Conservation (phyloP, 2,329 filamentous ascomycete species). For the Torrubiella hemipterigena region DNA sequence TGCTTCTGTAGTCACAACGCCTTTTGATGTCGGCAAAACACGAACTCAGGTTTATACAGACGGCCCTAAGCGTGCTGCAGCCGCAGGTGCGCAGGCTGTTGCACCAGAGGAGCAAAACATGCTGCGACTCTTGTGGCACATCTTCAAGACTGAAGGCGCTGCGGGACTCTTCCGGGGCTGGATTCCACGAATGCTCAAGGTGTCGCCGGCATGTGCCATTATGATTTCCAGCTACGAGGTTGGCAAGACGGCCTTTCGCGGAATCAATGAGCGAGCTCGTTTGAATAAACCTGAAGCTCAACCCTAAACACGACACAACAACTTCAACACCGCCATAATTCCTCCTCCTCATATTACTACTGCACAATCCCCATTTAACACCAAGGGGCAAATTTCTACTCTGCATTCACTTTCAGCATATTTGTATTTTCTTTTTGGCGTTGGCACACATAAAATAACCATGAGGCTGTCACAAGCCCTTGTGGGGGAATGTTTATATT, state of each 20-base stretch:
- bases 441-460: too few relatives aligned
- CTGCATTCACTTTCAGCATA: too few relatives aligned
- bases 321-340: too few relatives aligned
- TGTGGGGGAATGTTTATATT: too few relatives aligned
- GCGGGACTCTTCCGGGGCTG: conserved; percentile 81
- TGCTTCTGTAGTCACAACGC: conserved; percentile 80
- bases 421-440: too few relatives aligned
- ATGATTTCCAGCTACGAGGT: conserved; percentile 99
- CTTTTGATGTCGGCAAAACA: conserved; percentile 97
- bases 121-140: conserved; percentile 76
- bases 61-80: conserved; percentile 18
- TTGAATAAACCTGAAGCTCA: too few relatives aligned
- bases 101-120: conserved; percentile 68
- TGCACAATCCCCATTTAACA: too few relatives aligned
- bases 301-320: too few relatives aligned
- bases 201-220: conserved; percentile 92
- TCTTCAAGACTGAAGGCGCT: conserved; percentile 74
- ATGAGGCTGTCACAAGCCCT: too few relatives aligned
- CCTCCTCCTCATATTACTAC: too few relatives aligned
- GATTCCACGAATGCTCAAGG: conserved; percentile 84
- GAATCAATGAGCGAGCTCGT: conserved; percentile 52
- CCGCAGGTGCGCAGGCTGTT: conserved; percentile 20
- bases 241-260: conserved; percentile 75
- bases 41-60: conserved; percentile 76
- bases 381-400: too few relatives aligned